Evolutionary conservation across 805 yeast genomes (phyloP), one percentile per base, ranked within the genome.

Genomic region (Helenozyma baotianmanensis): DNA sequence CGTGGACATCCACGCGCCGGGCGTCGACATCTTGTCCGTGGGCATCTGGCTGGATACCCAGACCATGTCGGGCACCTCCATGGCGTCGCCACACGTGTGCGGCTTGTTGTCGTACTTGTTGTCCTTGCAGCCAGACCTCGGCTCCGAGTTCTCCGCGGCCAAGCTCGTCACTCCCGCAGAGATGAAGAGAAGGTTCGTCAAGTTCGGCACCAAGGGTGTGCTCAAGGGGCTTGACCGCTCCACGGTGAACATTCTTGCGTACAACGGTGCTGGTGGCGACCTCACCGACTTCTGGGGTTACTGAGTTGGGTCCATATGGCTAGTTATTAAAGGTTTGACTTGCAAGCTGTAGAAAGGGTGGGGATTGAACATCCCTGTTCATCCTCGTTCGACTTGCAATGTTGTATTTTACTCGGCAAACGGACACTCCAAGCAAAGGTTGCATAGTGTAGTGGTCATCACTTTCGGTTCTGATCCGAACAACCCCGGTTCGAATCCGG

Each of bases 1-100:
- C 72, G 97, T 92, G 38, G 97, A 90, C 56, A 82, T 90, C 45
- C 90, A 87, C 56, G 98, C 95, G 18, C 98, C 98, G 15, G 98
- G 98, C 54, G 80, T 87, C 52, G 82, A 86, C 58, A 78, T 90
- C 40, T 70, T 82, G 47, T 86, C 96, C 27, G 47, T 39, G 15
- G 42, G 45, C 5, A 40, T 34, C 16, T 35, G 42, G 43, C 36
- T 19, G 27, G 45, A 42, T 32, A 27, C 47, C 24, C 31, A 36
- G 19, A 28, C 33, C 16, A 36, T 78, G 47, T 76, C 87, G 2
- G 94, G 94, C 1, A 84, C 92, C 0, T 84, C 92, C 3, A 83
- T 83, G 92, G 78, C 90, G 2, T 61, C 89, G 2, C 94, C 94
- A 0, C 66, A 73, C 5, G 79, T 81, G n/a, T 65, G 85, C 2